These are phyloP conservation scores for Wickerhamiella bombiphila DNA, from an alignment of 805 yeast species.

Conservation along the genomic window DNA sequence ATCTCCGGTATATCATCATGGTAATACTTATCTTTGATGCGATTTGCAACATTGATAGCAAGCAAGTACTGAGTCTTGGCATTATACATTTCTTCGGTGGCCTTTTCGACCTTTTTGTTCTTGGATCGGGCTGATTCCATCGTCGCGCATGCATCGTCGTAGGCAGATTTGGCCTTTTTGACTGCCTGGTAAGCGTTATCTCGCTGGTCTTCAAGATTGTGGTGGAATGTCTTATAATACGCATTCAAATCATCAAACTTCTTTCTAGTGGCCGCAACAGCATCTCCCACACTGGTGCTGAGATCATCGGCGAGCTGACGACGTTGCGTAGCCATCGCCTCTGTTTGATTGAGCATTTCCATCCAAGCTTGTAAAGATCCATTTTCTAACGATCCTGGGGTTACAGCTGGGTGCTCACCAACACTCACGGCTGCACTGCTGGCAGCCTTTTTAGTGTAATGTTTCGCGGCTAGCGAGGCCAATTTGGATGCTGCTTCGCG, in stretches of 20 bases:
- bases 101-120: constrained; percentile 47
- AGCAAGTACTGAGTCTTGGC: constrained; percentile 77
- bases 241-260: constrained; percentile 41
- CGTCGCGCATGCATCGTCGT: constrained; percentile 63
- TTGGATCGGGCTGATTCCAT: constrained; percentile 74
- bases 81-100: constrained; percentile 69
- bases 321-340: constrained; percentile 57
- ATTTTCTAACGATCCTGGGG: constrained; percentile 89
- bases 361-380: constrained; percentile 85
- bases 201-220: constrained; percentile 35
- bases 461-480: constrained; percentile 47
- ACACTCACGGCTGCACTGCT: constrained; percentile 56
- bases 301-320: constrained; percentile 44
- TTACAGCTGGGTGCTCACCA: constrained; percentile 78
- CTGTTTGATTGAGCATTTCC: constrained; percentile 72
- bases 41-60: constrained; percentile 68
- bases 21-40: constrained; percentile 82
- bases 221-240: constrained; percentile 44
- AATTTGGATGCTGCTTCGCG: constrained; percentile 65
- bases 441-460: constrained; percentile 62
- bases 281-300: constrained; percentile 43
- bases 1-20: constrained; percentile 89
- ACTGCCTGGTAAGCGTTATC: constrained; percentile 41
- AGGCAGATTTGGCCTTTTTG: constrained; percentile 52
- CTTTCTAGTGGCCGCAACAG: constrained; percentile 37